Evolutionary conservation across 257 asterid genomes (phyloP).

Genomic region (Solanum ahanhuiri): DNA sequence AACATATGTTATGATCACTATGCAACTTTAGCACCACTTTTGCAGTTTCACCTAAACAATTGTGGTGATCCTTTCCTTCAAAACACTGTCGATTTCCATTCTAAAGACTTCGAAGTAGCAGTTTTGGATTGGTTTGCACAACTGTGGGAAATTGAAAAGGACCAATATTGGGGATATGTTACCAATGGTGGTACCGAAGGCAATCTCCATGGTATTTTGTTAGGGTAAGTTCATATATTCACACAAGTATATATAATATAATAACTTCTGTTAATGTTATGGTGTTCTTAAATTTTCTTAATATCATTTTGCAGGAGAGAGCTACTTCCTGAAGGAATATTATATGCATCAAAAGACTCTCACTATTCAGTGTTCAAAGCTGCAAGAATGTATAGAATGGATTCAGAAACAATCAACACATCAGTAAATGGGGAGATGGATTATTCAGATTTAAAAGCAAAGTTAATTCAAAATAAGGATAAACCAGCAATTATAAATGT

Average conservation of each 20-base stretch:
- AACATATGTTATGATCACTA: neutral
- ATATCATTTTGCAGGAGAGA: conserved; percentile 3
- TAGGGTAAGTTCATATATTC: conserved; percentile 4
- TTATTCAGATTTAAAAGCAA: neutral
- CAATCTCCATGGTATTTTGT: conserved; percentile 13
- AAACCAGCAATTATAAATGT: conserved; percentile 9
- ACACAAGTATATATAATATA: neutral
- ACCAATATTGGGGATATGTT: conserved; percentile 9
- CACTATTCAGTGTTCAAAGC: conserved; percentile 5
- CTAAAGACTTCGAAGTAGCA: conserved; percentile 5
- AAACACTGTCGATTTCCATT: conserved; percentile 1
- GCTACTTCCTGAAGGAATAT: conserved; percentile 3
- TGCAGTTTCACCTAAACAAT: neutral
- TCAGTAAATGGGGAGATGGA: conserved; percentile 1
- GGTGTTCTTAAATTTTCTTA: too few species aligned
- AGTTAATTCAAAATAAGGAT: conserved; percentile 2
- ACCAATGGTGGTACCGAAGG: conserved; percentile 21
- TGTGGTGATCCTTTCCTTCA: conserved; percentile 3
- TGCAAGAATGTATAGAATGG: conserved; percentile 9
- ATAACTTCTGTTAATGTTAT: neutral
- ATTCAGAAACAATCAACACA: neutral
- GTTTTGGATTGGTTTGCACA: conserved; percentile 13
- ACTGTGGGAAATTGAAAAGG: conserved; percentile 2
- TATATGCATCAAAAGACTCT: conserved; percentile 6
- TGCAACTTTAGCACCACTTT: neutral